Evolutionary conservation across 345 rosid genomes (phyloP).

Genomic region (Moricandia arvensis): DNA sequence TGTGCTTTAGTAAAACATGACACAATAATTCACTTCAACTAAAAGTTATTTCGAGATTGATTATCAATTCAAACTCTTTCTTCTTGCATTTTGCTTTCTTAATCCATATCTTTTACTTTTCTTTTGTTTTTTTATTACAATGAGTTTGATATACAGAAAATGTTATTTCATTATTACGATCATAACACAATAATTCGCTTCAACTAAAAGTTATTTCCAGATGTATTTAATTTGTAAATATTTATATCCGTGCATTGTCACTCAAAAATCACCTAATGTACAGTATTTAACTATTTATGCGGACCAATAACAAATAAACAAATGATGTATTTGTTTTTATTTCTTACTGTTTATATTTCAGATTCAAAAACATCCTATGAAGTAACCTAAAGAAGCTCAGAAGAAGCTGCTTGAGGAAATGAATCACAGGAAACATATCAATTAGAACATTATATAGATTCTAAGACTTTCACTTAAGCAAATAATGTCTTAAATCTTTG

Average conservation of each 20-base stretch:
- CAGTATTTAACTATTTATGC: too few relatives aligned
- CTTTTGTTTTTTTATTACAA: too few relatives aligned
- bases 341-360: constrained; percentile 18
- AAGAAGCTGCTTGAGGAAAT: constrained; percentile 32
- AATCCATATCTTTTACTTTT: too few relatives aligned
- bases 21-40: constrained; percentile 24
- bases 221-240: too few relatives aligned
- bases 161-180: too few relatives aligned
- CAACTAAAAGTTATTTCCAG: too few relatives aligned
- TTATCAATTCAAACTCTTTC: too few relatives aligned
- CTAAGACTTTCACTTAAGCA: constrained; percentile 33
- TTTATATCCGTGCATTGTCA: too few relatives aligned
- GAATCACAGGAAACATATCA: constrained; percentile 37
- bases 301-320: neutral
- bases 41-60: too few relatives aligned
- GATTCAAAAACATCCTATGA: constrained; percentile 38
- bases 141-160: too few relatives aligned
- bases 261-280: too few relatives aligned
- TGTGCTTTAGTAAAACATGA: neutral
- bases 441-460: constrained; percentile 39
- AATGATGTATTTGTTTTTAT: neutral
- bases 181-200: constrained; percentile 29
- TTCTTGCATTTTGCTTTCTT: too few relatives aligned
- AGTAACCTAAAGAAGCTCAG: constrained; percentile 39
- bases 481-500: constrained; percentile 33